Percentiles rank a stretch among this genome's conserved stretches.
phyloP scores from a whole-genome alignment of 805 yeast genomes.

The Ogataea parapolymorpha region DNA sequence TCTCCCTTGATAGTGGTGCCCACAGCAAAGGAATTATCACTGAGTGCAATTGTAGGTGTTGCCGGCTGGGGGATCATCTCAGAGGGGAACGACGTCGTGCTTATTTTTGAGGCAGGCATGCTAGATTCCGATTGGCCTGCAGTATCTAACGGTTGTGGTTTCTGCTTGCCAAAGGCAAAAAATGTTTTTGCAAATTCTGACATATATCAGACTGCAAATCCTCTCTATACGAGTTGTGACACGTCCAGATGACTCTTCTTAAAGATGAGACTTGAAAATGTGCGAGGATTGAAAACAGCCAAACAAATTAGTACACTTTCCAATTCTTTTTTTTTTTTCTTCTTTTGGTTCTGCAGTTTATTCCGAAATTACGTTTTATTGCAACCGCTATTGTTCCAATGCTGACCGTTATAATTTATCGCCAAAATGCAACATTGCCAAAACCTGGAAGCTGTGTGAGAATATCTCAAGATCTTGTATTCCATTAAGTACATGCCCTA shows the following conservation, averaged over 20 bases:
- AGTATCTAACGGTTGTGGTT: slow-evolving; percentile 12
- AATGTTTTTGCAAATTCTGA: slow-evolving; percentile 39
- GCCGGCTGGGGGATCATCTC: slow-evolving; percentile 45
- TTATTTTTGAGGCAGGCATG: slow-evolving; percentile 12
- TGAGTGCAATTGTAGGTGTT: slow-evolving; percentile 68
- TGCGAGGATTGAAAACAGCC: slow-evolving; percentile 3
- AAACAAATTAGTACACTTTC: slow-evolving; percentile 5
- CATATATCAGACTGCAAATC: slow-evolving; percentile 22
- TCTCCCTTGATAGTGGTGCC: slow-evolving; percentile 58
- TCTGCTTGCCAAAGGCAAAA: slow-evolving; percentile 33
- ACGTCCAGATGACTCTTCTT: background rate
- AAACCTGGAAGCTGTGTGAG: background rate
- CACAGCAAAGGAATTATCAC: slow-evolving; percentile 58
- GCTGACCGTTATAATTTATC: background rate
- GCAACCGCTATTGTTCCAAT: background rate
- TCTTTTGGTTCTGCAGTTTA: slow-evolving; percentile 8
- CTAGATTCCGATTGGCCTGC: slow-evolving; percentile 2
- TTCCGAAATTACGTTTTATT: background rate
- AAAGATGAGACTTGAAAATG: background rate
- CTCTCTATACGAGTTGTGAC: background rate
- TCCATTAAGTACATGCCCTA: background rate
- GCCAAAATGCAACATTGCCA: background rate
- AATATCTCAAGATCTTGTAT: background rate
- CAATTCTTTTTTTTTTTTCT: slow-evolving; percentile 9
- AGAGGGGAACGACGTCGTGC: slow-evolving; percentile 28